These are phyloP conservation scores for Choanephora cucurbitarum DNA, from an alignment of 371 early-diverging fungal genomes.

Conservation along the genomic window DNA sequence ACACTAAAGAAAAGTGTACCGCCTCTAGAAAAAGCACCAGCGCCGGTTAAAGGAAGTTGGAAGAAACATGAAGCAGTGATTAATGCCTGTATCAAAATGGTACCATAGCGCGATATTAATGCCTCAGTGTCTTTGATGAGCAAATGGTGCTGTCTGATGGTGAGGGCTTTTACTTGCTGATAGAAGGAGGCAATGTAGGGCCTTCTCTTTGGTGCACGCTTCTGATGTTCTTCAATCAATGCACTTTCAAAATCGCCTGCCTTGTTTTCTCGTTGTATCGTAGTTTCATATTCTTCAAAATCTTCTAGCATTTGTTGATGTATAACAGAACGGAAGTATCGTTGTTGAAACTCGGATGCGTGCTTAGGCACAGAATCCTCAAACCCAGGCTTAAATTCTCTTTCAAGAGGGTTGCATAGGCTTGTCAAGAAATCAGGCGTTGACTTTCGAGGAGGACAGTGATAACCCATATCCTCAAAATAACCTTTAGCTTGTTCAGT, in stretches of 20 bases:
- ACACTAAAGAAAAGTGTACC: conserved; percentile 67
- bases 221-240: conserved; percentile 50
- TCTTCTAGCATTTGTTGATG: conserved; percentile 33
- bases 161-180: conserved; percentile 58
- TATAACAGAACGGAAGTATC: conserved; percentile 35
- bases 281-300: conserved; percentile 41
- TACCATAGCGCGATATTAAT: conserved; percentile 58
- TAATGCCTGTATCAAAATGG: conserved; percentile 62
- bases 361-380: conserved; percentile 48
- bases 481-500: conserved; percentile 59
- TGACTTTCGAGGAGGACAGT: conserved; percentile 72
- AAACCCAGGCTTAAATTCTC: conserved; percentile 52
- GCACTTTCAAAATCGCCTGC: conserved; percentile 51
- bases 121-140: conserved; percentile 44
- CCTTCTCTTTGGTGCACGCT: conserved; percentile 50
- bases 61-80: conserved; percentile 74
- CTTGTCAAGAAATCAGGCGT: conserved; percentile 79
- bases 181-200: conserved; percentile 60
- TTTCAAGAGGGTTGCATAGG: conserved; percentile 62
- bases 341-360: conserved; percentile 50
- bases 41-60: conserved; percentile 47
- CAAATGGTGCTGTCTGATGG: conserved; percentile 59
- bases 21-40: conserved; percentile 73
- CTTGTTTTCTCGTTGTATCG: conserved; percentile 31
- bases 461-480: conserved; percentile 68